Evolutionary conservation across 768 basidiomycete genomes (phyloP), one percentile per base, ranked within the genome.

Genomic region (Naganishia vaughanmartiniae): DNA sequence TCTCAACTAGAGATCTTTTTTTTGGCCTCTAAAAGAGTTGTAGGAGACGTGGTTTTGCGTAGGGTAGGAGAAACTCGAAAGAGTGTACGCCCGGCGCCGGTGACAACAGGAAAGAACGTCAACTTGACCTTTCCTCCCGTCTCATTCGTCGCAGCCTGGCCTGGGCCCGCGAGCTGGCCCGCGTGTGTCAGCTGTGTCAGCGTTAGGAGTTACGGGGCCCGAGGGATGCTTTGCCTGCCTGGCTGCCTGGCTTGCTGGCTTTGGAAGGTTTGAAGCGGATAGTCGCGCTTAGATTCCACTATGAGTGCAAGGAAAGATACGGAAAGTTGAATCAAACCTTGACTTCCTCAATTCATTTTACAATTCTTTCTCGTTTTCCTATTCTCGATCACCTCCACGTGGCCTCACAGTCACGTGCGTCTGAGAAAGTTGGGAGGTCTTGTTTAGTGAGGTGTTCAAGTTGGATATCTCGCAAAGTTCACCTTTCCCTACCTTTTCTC

Each of bases 1-100:
- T 63, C 60, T 63, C 60, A 42, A 63, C 24, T 63, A 63, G 60
- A 63, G 60, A 63, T 63, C 39, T 45, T 63, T 63, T 45, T 63
- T 46, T 46, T 11, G 42, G 42, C 42, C 60, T 46, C 42, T 28
- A 63, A 63, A 11, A 42, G 42, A 63, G 60, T 63, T 63, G 46
- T 42, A 45, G 28, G 42, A 45, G 60, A 31, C 19, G 30, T 15
- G n/a, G n/a, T n/a, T n/a, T 21, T 24, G 19, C 10, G n/a, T 42
- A 2, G 60, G 39, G 60, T 63, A 63, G 60, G 60, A 63, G 60
- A 45, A 46, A 63, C 60, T 63, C 60, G 39, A 26, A 26, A 42
- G 39, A 24, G 17, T 12, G 34, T 34, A 15, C 14, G 19, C 34
- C 12, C 21, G 33, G 34, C 57, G 7, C 2, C 42, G 42, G 48